These are phyloP conservation scores for Seiridium cupressi DNA, from an alignment of 2,329 filamentous ascomycete species.

Conservation along the genomic window DNA sequence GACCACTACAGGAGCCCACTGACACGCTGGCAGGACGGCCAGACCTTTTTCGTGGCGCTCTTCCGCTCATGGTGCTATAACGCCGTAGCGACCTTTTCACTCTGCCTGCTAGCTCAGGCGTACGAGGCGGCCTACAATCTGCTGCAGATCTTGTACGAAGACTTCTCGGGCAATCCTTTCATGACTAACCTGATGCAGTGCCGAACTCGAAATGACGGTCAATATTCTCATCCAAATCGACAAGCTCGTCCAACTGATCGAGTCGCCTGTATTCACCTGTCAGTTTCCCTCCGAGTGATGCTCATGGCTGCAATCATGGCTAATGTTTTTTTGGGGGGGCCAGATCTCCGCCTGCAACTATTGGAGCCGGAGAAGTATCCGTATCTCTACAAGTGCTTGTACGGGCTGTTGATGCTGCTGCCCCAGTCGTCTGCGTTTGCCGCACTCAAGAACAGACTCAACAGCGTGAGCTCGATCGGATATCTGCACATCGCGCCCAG, in stretches of 20 bases:
- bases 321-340: too few species aligned
- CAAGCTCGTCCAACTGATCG: constrained; percentile 93
- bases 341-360: constrained; percentile 89
- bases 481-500: constrained; percentile 82
- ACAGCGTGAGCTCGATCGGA: constrained; percentile 95
- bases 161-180: background rate
- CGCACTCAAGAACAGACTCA: constrained; percentile 91
- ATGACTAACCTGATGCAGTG: constrained; percentile 49
- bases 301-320: background rate
- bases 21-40: constrained; percentile 66
- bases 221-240: constrained; percentile 99
- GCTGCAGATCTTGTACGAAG: constrained; percentile 82
- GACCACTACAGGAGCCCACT: background rate
- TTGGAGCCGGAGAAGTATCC: constrained; percentile 94
- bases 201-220: constrained; percentile 97
- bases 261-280: constrained; percentile 98
- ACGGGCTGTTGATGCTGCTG: constrained; percentile 95
- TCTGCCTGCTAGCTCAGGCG: constrained; percentile 92
- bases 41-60: constrained; percentile 89
- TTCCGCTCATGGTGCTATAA: constrained; percentile 99
- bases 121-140: constrained; percentile 98
- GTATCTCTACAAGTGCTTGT: constrained; percentile 95
- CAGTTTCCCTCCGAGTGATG: constrained; percentile 29
- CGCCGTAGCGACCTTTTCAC: constrained; percentile 92
- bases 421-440: constrained; percentile 97